These are phyloP conservation scores for Aspergillus coremiiformis DNA, from an alignment of 495 filamentous ascomycete species.

Conservation along the genomic window DNA sequence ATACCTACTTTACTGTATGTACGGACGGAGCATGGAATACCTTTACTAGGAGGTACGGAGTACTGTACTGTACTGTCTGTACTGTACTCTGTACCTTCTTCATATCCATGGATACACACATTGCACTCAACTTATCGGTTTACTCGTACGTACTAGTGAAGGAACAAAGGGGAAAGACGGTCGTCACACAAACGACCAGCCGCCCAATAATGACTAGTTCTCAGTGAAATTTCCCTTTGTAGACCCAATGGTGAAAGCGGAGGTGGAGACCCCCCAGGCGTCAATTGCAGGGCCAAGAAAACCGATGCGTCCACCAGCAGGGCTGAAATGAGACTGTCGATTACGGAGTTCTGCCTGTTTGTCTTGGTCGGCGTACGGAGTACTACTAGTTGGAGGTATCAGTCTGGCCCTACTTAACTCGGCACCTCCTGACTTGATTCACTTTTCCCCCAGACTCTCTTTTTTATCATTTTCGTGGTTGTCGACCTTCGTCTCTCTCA, in stretches of 20 bases:
- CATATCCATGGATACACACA: no score
- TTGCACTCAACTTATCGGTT: no score
- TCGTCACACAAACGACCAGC: not conserved
- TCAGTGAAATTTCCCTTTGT: not conserved
- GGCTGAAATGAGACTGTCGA: slow-evolving; percentile 4
- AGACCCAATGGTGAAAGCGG: slow-evolving; percentile 5
- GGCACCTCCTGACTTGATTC: not conserved
- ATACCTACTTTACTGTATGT: no score
- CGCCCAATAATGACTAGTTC: not conserved
- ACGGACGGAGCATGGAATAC: no score
- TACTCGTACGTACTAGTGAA: no score
- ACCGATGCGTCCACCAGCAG: slow-evolving; percentile 3
- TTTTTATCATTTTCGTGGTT: not conserved
- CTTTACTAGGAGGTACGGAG: no score
- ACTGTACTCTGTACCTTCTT: no score
- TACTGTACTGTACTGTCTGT: no score
- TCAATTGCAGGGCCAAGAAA: slow-evolving; percentile 11
- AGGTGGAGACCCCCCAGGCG: slow-evolving; percentile 2
- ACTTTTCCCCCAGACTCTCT: not conserved
- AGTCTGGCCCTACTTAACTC: not conserved
- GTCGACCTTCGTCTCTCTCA: not conserved
- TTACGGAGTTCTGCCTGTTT: slow-evolving; percentile 6
- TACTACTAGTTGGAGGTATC: no score
- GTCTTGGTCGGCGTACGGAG: no score
- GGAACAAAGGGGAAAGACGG: not conserved